A percentile compares a stretch with the other conserved stretches of the same genome.
Evolutionary conservation across 441 rosid genomes (phyloP).

Genomic region (Lagerstroemia fauriei): DNA sequence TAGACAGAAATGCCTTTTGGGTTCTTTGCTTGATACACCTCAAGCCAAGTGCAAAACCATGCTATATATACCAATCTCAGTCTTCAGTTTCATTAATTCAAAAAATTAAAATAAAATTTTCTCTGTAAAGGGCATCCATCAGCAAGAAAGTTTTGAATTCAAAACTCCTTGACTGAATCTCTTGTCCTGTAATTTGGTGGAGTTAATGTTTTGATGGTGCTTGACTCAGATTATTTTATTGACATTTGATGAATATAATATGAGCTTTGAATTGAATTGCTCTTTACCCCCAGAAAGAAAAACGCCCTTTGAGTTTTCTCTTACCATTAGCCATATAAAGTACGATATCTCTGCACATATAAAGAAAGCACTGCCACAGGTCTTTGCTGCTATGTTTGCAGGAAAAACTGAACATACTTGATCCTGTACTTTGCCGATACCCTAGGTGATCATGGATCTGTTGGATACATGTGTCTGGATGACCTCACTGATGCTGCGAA

Average conservation of each 20-base stretch:
- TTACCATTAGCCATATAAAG: not conserved
- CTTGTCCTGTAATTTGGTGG: no score
- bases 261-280: not conserved
- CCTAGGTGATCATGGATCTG: no score
- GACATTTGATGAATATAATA: not conserved
- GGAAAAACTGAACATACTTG: slow-evolving; percentile 81
- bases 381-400: slow-evolving; percentile 31
- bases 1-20: not conserved
- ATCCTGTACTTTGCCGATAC: no score
- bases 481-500: no score
- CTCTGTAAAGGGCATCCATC: not conserved
- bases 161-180: not conserved
- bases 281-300: no score
- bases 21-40: not conserved
- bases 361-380: not conserved
- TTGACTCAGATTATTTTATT: not conserved
- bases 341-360: not conserved
- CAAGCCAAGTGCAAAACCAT: not conserved
- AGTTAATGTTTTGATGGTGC: not conserved
- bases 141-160: not conserved
- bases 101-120: not conserved
- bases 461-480: no score
- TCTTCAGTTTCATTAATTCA: not conserved
- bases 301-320: no score
- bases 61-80: not conserved